phyloP scores from a whole-genome alignment of 257 asterid species.

The Sherardia arvensis region DNA sequence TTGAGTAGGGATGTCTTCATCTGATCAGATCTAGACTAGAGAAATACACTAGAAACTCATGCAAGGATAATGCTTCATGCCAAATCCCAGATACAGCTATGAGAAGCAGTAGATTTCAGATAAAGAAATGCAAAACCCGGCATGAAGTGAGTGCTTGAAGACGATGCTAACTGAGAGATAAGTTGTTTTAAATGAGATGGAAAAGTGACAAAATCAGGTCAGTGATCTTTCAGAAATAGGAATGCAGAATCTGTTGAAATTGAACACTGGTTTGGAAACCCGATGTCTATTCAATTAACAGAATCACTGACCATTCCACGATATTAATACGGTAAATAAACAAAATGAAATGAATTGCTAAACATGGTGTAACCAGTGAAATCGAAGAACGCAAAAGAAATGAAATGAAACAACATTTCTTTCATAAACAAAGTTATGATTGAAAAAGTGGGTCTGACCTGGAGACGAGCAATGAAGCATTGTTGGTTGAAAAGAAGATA shows the following conservation, averaged over 20 bases:
- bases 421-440: neutral
- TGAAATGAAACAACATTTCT: neutral
- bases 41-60: neutral
- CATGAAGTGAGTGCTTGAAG: neutral
- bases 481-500: conserved; percentile 15
- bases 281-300: neutral
- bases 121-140: neutral
- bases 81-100: neutral
- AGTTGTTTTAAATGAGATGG: neutral
- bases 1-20: no score
- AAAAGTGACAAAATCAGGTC: neutral
- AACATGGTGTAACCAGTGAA: neutral
- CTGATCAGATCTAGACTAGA: neutral
- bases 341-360: neutral
- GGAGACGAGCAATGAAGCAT: conserved; percentile 20
- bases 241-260: neutral
- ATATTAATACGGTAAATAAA: neutral
- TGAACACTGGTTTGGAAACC: neutral
- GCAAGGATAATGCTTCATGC: neutral
- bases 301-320: neutral
- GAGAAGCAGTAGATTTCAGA: neutral
- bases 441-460: conserved; percentile 29
- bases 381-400: neutral
- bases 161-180: neutral
- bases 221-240: neutral